Evolutionary conservation across 768 basidiomycete species (phyloP), one percentile per base, ranked within the genome.

Genomic region (Clitopilus passeckerianus): DNA sequence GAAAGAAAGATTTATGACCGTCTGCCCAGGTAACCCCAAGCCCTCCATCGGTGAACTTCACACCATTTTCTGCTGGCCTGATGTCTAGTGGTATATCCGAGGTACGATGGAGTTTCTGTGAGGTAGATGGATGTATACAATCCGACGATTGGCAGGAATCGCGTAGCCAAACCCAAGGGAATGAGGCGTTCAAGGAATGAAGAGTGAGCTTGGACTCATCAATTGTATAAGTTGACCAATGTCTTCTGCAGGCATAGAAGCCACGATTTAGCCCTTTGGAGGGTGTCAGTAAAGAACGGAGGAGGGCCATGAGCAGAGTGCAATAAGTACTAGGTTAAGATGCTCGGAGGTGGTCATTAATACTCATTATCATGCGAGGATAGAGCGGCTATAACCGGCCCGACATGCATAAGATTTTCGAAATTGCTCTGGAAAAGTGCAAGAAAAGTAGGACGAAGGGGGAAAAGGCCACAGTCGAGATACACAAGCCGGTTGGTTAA

Each of bases 161-260:
- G 22, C 94, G 86, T 9, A 98, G 81, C 87, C 92, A 95, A 57
- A 85, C 72, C 66, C 82, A 86, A 0, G 90, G 81, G 63, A 91
- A 85, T 9, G 72, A 67, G 24, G 77, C 64, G 18, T 75, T 73
- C 10, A 86, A 69, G 0, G 75, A 67, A 59, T 77, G 71, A 50
- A 83, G 64, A 0, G 72, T 73, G 27, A 79, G 59, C 2, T 67
- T 66, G 5, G 66, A 65, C 35, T 72, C 65, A 27, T 65, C 58
- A 9, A 64, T 56, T 0, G 69, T 63, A 18, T 69, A 54, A 12
- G 65, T 63, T 9, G 69, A 69, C 69, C 68, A 71, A n/a, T 43
- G 30, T 24, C 54, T 55, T 55, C 33, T 33, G 10, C 14, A 24
- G 1, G 18, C 30, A 20, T 7, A 16, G 15, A 15, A 7, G 30